Conservation (phyloP, 495 filamentous ascomycete genomes). For the Ramalina peruviana region DNA sequence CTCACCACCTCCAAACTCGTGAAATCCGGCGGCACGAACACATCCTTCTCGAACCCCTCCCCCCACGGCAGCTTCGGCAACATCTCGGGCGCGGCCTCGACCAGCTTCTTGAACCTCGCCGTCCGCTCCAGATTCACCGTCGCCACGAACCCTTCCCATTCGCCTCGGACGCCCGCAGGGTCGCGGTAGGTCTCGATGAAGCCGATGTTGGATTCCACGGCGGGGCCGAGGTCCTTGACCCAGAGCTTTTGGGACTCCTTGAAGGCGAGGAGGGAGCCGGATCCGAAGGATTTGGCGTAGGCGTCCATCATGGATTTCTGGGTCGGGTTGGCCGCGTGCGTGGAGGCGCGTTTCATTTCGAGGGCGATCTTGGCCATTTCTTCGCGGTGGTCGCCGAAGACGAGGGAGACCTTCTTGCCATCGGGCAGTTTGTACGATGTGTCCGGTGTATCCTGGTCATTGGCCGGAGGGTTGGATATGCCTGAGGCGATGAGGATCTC, state of each 20-base stretch:
- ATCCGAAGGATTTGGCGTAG: slow-evolving; percentile 72
- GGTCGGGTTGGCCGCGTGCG: slow-evolving; percentile 70
- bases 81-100: slow-evolving; percentile 62
- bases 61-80: slow-evolving; percentile 84
- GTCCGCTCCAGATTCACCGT: slow-evolving; percentile 76
- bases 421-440: slow-evolving; percentile 52
- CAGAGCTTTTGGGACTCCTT: slow-evolving; percentile 84
- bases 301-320: slow-evolving; percentile 71
- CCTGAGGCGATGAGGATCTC: slow-evolving; percentile 78
- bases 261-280: slow-evolving; percentile 74
- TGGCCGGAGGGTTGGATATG: slow-evolving; percentile 36
- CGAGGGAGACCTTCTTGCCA: slow-evolving; percentile 58
- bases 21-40: slow-evolving; percentile 88
- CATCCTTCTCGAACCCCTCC: slow-evolving; percentile 85
- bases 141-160: slow-evolving; percentile 79
- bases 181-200: slow-evolving; percentile 97
- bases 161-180: slow-evolving; percentile 81
- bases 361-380: slow-evolving; percentile 70
- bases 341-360: slow-evolving; percentile 54
- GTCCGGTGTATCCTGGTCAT: slow-evolving; percentile 54
- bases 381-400: slow-evolving; percentile 70
- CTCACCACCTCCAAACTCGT: slow-evolving; percentile 69
- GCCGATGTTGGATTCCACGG: slow-evolving; percentile 81
- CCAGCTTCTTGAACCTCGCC: slow-evolving; percentile 73
- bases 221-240: slow-evolving; percentile 84